Conservation (phyloP, 306 rosid genomes). For the Oxytropis ochrocephala region DNA sequence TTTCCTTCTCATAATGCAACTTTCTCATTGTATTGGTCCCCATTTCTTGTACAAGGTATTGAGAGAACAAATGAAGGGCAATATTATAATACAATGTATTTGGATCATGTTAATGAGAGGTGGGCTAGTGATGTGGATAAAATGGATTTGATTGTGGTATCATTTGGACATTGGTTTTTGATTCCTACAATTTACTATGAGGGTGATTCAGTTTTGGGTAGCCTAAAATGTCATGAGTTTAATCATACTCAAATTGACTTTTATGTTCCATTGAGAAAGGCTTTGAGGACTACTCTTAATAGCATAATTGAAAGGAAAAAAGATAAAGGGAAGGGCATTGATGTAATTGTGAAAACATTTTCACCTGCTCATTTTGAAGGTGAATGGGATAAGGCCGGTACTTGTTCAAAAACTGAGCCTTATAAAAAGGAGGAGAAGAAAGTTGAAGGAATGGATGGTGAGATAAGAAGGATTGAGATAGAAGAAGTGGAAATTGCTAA, state of each 20-base stretch:
- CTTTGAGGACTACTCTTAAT: conserved; percentile 13
- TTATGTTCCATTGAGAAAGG: conserved; percentile 37
- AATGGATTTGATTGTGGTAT: conserved; percentile 44
- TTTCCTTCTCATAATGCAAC: conserved; percentile 45
- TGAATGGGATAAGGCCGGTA: conserved; percentile 73
- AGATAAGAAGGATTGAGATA: conserved; percentile 50
- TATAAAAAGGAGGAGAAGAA: conserved; percentile 35
- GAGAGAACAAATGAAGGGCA: conserved; percentile 37
- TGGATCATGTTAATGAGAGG: conserved; percentile 47
- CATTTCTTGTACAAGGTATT: conserved; percentile 59
- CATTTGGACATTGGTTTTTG: conserved; percentile 67
- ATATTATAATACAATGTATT: conserved; percentile 37
- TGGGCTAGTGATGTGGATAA: conserved; percentile 51
- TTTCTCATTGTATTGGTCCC: conserved; percentile 69
- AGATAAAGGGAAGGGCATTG: conserved; percentile 21
- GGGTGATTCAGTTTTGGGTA: conserved; percentile 39
- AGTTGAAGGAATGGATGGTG: conserved; percentile 61
- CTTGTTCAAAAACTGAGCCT: conserved; percentile 58
- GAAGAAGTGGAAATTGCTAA: conserved; percentile 64
- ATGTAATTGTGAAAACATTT: conserved; percentile 52
- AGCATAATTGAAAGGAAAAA: conserved; percentile 17
- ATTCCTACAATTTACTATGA: conserved; percentile 65
- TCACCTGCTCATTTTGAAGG: conserved; percentile 81
- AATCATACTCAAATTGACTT: conserved; percentile 55
- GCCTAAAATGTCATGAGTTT: conserved; percentile 43